phyloP scores from a whole-genome alignment of 768 basidiomycete species.

The Tricholoma sp. region DNA sequence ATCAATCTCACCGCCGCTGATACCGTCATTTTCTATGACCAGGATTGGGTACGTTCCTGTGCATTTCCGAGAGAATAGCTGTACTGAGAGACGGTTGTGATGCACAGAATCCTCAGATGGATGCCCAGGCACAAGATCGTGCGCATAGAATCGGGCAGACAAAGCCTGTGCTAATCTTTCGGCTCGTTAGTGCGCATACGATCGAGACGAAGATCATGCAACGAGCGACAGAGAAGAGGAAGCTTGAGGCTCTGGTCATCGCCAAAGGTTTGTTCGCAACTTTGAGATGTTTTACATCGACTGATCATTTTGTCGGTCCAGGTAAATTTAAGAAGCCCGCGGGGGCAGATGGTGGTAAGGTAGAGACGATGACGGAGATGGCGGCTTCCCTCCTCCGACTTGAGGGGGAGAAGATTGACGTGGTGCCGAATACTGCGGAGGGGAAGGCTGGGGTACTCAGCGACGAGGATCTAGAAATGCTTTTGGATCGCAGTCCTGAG shows the following conservation, averaged over 20 bases:
- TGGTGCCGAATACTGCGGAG: slow-evolving; percentile 69
- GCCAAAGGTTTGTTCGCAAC: slow-evolving; percentile 59
- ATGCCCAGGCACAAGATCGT: slow-evolving; percentile 91
- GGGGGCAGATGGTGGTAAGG: slow-evolving; percentile 41
- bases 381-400: slow-evolving; percentile 71
- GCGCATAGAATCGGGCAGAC: slow-evolving; percentile 97
- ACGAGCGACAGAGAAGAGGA: slow-evolving; percentile 79
- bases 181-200: slow-evolving; percentile 82
- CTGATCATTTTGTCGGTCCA: slow-evolving; percentile 16
- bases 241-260: slow-evolving; percentile 93
- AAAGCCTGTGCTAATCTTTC: slow-evolving; percentile 83
- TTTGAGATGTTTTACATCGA: neutral
- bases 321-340: slow-evolving; percentile 84
- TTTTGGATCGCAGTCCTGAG: slow-evolving; percentile 74
- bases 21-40: slow-evolving; percentile 92
- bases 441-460: slow-evolving; percentile 72
- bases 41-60: slow-evolving; percentile 67
- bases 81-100: neutral
- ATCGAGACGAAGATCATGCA: slow-evolving; percentile 92
- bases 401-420: slow-evolving; percentile 86
- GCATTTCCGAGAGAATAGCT: neutral
- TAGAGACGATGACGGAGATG: slow-evolving; percentile 73
- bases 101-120: slow-evolving; percentile 87
- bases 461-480: slow-evolving; percentile 72
- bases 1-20: slow-evolving; percentile 81